These are phyloP conservation scores for Pythium sp. DNA, from an alignment of 352 stramenopile species.

Conservation along the genomic window DNA sequence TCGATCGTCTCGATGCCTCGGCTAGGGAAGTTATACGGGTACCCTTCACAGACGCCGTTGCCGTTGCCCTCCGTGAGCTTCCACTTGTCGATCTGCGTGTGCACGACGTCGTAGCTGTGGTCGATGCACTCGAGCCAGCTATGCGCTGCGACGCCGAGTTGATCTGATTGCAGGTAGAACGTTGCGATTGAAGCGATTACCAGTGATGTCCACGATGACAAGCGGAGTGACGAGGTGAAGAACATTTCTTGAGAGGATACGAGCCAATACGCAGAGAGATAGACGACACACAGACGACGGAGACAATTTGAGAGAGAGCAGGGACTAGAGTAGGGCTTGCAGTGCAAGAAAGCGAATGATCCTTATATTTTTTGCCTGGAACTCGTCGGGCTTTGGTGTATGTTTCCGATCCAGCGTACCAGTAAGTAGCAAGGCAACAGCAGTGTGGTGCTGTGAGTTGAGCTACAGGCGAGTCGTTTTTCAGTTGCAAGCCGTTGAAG, in stretches of 20 bases:
- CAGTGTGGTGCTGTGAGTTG: too few species aligned
- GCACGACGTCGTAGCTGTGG: constrained; percentile 32
- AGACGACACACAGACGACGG: not conserved
- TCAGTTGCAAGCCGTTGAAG: too few species aligned
- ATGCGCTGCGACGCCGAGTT: not conserved
- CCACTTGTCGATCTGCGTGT: constrained; percentile 48
- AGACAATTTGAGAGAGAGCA: not conserved
- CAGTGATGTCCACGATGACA: not conserved
- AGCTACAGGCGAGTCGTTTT: too few species aligned
- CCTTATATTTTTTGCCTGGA: too few species aligned
- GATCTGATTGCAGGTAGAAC: not conserved
- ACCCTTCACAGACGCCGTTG: constrained; percentile 53
- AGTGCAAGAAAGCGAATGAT: not conserved
- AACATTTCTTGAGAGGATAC: not conserved
- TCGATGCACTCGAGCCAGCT: constrained; percentile 9
- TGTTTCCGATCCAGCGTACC: too few species aligned
- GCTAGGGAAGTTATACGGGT: constrained; percentile 64
- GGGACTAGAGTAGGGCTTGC: too few species aligned
- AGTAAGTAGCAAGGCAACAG: too few species aligned
- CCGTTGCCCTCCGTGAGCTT: constrained; percentile 41
- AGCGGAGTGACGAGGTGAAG: not conserved
- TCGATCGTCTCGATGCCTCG: constrained; percentile 38
- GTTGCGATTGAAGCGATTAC: too few species aligned
- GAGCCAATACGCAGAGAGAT: not conserved
- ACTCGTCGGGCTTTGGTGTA: too few species aligned